phyloP scores from a whole-genome alignment of 352 stramenopile genomes.

The Pythium plurisporium region DNA sequence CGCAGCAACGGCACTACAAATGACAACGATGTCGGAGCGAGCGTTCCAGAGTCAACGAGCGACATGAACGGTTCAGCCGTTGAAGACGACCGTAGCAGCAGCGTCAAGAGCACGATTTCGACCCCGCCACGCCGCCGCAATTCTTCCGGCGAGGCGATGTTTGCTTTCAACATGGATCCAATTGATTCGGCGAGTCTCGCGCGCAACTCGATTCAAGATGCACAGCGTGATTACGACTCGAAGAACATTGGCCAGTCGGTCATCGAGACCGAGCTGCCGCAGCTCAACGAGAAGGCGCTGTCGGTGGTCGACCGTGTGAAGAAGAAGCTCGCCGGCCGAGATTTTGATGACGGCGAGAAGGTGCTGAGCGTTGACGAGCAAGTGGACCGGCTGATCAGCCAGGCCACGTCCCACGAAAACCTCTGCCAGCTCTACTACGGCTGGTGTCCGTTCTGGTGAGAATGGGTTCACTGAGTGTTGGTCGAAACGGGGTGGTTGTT shows the following conservation, averaged over 20 bases:
- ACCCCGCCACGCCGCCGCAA: conserved; percentile 47
- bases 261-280: conserved; percentile 56
- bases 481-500: conserved; percentile 10
- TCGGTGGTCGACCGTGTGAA: conserved; percentile 98
- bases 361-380: conserved; percentile 87
- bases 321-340: conserved; percentile 98
- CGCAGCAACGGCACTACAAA: conserved; percentile 3
- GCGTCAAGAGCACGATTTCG: conserved; percentile 60
- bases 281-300: conserved; percentile 89
- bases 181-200: conserved; percentile 46
- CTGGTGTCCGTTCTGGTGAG: conserved; percentile 93
- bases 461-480: too few relatives aligned
- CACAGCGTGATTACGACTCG: conserved; percentile 47
- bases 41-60: conserved; percentile 9
- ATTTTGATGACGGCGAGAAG: conserved; percentile 92
- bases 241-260: conserved; percentile 55
- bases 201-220: conserved; percentile 63
- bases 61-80: conserved; percentile 17
- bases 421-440: conserved; percentile 99
- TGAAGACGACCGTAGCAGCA: conserved; percentile 40
- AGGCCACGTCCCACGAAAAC: conserved; percentile 99
- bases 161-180: conserved; percentile 60
- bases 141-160: conserved; percentile 65
- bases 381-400: conserved; percentile 97
- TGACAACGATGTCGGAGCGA: neutral